Percentiles rank a stretch among this genome's conserved stretches.
These are phyloP conservation scores for Carpinus viminea DNA, from an alignment of 306 rosid genomes.

Conservation along the genomic window DNA sequence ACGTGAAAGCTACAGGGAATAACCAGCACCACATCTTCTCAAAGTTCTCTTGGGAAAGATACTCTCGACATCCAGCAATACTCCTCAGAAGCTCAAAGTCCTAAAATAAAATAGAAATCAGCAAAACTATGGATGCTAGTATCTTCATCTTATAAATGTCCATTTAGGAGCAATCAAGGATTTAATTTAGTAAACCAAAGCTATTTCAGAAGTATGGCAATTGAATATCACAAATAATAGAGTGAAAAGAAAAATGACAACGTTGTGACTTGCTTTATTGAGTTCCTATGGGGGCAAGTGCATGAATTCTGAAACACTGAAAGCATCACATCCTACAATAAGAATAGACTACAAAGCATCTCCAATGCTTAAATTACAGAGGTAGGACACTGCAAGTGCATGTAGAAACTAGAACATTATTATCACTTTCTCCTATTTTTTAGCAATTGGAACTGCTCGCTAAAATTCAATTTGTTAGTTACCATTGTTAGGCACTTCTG, in stretches of 20 bases:
- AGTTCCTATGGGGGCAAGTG: not conserved
- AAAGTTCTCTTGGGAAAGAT: constrained; percentile 69
- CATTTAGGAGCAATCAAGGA: not conserved
- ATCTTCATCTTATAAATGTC: not conserved
- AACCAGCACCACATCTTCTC: constrained; percentile 98
- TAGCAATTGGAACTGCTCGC: not conserved
- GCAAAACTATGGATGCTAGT: constrained; percentile 9
- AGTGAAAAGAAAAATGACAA: constrained; percentile 7
- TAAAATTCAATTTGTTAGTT: not conserved
- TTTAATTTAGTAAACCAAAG: not conserved
- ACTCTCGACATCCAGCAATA: constrained; percentile 76
- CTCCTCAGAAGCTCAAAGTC: constrained; percentile 79
- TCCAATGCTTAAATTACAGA: not conserved
- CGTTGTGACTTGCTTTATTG: not conserved
- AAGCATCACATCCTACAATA: not conserved
- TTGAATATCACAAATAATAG: not conserved
- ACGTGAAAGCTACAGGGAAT: constrained; percentile 76
- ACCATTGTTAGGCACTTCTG: not conserved
- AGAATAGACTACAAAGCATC: not conserved
- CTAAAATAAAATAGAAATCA: constrained; percentile 40
- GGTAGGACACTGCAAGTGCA: not conserved
- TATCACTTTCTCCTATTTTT: not conserved
- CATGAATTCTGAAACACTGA: not conserved
- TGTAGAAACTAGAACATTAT: not conserved
- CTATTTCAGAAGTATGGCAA: not conserved